Percentiles rank a stretch among this genome's conserved stretches.
Evolutionary conservation across 2,329 filamentous ascomycete genomes (phyloP).

Genomic region (Botrytis fabae): DNA sequence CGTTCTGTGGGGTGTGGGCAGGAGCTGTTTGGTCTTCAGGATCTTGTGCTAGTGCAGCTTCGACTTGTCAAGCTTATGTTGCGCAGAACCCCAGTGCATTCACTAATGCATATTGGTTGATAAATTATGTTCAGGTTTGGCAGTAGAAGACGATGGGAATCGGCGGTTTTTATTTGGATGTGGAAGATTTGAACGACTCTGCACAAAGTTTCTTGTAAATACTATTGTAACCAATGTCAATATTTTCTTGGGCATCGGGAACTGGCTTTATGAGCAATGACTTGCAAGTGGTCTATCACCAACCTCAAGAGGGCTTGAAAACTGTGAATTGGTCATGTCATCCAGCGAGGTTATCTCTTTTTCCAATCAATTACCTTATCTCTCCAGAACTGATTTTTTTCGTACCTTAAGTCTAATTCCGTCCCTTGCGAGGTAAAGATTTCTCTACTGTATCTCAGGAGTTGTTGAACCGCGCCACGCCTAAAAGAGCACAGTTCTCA

Average conservation of each 20-base stretch:
- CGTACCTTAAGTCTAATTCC: neutral
- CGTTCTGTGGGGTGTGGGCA: slow-evolving; percentile 59
- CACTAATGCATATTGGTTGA: slow-evolving; percentile 71
- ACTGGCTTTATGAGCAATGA: neutral
- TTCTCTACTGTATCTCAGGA: neutral
- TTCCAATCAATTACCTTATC: neutral
- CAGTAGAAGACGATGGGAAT: neutral
- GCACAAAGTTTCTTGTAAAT: neutral
- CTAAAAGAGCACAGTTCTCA: neutral
- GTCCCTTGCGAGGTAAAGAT: neutral
- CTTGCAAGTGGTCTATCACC: neutral
- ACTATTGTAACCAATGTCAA: neutral
- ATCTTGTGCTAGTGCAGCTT: slow-evolving; percentile 60
- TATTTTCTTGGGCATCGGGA: neutral
- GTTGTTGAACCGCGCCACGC: neutral
- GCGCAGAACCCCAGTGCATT: slow-evolving; percentile 66
- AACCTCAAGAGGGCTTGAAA: no score
- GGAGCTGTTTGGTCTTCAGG: slow-evolving; percentile 64
- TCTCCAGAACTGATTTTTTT: no score
- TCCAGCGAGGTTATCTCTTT: no score
- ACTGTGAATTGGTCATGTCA: neutral
- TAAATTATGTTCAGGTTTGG: slow-evolving; percentile 50
- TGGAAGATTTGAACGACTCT: no score
- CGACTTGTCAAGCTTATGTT: slow-evolving; percentile 72
- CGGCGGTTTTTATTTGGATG: neutral